phyloP scores from a whole-genome alignment of 2,329 filamentous ascomycete genomes.

The Epichloe sp. region DNA sequence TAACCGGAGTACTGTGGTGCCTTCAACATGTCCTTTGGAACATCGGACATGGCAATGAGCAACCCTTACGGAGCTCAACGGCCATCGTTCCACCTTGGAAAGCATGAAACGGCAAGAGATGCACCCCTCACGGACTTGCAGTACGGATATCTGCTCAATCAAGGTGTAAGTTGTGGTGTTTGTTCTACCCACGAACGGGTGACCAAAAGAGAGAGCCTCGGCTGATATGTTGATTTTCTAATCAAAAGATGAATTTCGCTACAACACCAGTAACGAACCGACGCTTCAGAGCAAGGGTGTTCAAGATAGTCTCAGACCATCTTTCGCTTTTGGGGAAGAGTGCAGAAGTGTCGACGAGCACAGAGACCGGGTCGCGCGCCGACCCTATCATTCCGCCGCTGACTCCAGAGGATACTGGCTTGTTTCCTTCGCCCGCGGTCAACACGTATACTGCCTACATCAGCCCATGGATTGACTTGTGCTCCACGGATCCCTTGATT shows the following conservation, averaged over 20 bases:
- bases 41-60: conserved; percentile 10
- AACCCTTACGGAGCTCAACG: conserved; percentile 18
- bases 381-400: conserved; percentile 54
- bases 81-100: conserved; percentile 53
- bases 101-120: conserved; percentile 54
- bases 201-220: neutral
- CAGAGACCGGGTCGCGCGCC: conserved; percentile 32
- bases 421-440: conserved; percentile 55
- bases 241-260: conserved; percentile 58
- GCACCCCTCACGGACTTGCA: conserved; percentile 49
- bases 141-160: conserved; percentile 54
- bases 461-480: conserved; percentile 90
- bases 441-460: conserved; percentile 64
- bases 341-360: conserved; percentile 25
- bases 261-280: conserved; percentile 66
- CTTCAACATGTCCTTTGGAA: conserved; percentile 12
- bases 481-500: conserved; percentile 69
- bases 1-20: too few relatives aligned
- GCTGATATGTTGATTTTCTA: neutral
- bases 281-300: conserved; percentile 57
- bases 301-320: conserved; percentile 46
- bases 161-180: conserved; percentile 42
- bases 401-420: conserved; percentile 63
- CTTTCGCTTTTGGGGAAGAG: conserved; percentile 31
- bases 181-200: neutral